phyloP scores from a whole-genome alignment of 192 early-diverging fungal genomes.

The Endogone sp. region DNA sequence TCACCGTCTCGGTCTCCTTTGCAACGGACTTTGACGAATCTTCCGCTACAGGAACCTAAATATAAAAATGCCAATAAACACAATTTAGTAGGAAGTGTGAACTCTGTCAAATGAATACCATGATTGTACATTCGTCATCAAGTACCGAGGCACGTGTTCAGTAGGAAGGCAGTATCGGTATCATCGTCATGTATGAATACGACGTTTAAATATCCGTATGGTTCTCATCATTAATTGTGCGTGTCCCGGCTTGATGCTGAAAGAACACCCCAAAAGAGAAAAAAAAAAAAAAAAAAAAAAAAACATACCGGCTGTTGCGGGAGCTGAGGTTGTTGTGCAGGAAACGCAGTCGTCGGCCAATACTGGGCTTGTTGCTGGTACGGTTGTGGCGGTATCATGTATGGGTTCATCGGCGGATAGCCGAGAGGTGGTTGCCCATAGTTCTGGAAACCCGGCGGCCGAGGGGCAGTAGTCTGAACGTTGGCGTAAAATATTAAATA shows the following conservation, averaged over 20 bases:
- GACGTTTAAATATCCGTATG: conserved; percentile 1
- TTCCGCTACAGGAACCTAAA: neutral
- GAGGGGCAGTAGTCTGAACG: conserved; percentile 40
- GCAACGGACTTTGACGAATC: neutral
- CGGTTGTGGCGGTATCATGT: conserved; percentile 29
- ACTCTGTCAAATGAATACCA: too few species aligned
- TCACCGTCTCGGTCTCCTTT: neutral
- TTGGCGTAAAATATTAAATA: too few species aligned
- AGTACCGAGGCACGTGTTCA: too few species aligned
- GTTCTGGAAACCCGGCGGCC: conserved; percentile 19
- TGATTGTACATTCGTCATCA: too few species aligned
- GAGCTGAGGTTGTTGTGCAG: conserved; percentile 8
- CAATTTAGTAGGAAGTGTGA: too few species aligned
- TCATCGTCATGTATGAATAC: conserved; percentile 1
- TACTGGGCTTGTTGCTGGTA: conserved; percentile 22
- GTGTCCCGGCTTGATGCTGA: neutral
- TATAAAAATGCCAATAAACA: too few species aligned
- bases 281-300: too few species aligned
- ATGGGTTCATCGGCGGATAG: conserved; percentile 29
- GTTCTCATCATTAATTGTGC: neutral
- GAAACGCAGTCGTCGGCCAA: conserved; percentile 4
- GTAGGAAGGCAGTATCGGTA: conserved; percentile 2
- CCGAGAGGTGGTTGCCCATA: conserved; percentile 23
- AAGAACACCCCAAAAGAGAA: too few species aligned
- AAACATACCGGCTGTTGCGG: neutral